Evolutionary conservation across 495 filamentous ascomycete genomes (phyloP).

Genomic region (Penicillium bialowiezense): DNA sequence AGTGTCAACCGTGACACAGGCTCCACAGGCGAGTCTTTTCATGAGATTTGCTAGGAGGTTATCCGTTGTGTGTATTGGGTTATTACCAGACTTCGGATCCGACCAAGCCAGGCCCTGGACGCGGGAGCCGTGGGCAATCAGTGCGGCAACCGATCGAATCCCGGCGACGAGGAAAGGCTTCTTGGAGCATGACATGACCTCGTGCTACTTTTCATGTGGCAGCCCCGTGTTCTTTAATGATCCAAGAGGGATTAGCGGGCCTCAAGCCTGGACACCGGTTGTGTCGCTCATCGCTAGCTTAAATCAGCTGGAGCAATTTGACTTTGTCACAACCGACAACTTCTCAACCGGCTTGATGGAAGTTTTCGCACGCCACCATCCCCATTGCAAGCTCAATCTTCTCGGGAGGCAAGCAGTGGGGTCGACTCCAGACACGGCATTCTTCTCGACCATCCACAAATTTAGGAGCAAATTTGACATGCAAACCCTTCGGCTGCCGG

Average conservation of each 20-base stretch:
- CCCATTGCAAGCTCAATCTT: background rate
- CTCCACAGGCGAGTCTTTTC: too few species aligned
- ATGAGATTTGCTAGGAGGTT: background rate
- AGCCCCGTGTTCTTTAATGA: background rate
- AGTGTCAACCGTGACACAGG: too few species aligned
- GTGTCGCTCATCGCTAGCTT: background rate
- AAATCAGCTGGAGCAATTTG: background rate
- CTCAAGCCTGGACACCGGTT: background rate
- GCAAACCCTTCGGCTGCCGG: too few species aligned
- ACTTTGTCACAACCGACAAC: constrained; percentile 3
- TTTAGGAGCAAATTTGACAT: background rate
- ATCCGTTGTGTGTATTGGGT: background rate
- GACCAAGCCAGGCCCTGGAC: background rate
- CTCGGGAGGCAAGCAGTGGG: background rate
- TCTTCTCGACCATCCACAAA: background rate
- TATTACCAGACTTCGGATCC: background rate
- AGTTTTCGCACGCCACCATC: background rate
- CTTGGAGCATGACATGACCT: too few species aligned
- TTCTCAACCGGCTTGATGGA: constrained; percentile 12
- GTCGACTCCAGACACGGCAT: background rate
- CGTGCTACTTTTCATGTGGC: background rate
- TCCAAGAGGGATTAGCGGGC: background rate
- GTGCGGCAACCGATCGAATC: too few species aligned
- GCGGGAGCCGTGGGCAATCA: too few species aligned
- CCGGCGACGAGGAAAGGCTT: background rate